phyloP scores from a whole-genome alignment of 2,329 filamentous ascomycete genomes.

The Claviceps arundinis region DNA sequence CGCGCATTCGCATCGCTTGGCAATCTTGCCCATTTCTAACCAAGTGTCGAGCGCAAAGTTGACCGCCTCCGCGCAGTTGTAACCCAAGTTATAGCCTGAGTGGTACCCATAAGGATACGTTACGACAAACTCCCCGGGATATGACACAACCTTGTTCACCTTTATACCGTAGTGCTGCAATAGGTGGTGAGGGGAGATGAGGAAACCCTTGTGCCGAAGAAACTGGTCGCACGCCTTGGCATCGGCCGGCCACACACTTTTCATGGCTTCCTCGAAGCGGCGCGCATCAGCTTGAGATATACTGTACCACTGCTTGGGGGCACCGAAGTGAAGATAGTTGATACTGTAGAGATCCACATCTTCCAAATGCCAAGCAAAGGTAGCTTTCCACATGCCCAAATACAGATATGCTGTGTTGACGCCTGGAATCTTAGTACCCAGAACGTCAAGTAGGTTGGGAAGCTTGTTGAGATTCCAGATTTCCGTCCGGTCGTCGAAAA shows the following conservation, averaged over 20 bases:
- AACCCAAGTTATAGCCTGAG: constrained; percentile 93
- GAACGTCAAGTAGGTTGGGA: constrained; percentile 81
- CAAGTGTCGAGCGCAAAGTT: constrained; percentile 95
- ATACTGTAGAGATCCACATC: constrained; percentile 99
- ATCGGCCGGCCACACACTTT: constrained; percentile 84
- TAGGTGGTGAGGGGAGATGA: constrained; percentile 83
- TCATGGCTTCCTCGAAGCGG: constrained; percentile 90
- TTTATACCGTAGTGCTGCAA: constrained; percentile 85
- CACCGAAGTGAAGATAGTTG: constrained; percentile 98
- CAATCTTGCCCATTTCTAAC: constrained; percentile 88
- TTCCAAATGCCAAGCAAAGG: constrained; percentile 97
- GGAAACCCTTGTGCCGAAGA: constrained; percentile 89
- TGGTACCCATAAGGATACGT: constrained; percentile 98
- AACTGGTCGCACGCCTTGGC: constrained; percentile 95
- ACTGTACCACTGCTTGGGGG: constrained; percentile 98
- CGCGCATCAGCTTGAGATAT: constrained; percentile 92
- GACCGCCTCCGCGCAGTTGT: constrained; percentile 97
- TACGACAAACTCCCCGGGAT: constrained; percentile 95
- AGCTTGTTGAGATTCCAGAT: constrained; percentile 92
- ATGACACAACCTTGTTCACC: constrained; percentile 89
- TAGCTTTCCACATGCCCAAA: constrained; percentile 98
- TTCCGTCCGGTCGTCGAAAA: constrained; percentile 77
- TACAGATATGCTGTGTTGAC: constrained; percentile 98
- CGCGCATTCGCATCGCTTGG: constrained; percentile 93
- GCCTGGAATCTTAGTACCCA: constrained; percentile 90